Percentiles rank a stretch among this genome's conserved stretches.
These are phyloP conservation scores for Barnettozyma siamensis DNA, from an alignment of 805 yeast genomes.

Conservation along the genomic window DNA sequence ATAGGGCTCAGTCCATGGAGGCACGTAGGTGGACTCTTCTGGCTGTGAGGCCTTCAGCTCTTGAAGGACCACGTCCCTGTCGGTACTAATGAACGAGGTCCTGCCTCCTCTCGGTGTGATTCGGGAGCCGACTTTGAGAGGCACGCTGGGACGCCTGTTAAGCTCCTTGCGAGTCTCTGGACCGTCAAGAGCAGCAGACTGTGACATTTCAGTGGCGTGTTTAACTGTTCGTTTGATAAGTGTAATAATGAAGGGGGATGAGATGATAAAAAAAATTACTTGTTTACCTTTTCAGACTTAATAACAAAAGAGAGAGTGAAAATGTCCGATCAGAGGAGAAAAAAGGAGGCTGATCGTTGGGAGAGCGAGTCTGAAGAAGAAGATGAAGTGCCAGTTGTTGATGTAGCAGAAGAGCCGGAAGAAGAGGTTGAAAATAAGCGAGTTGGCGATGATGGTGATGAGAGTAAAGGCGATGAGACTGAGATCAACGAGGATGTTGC, in stretches of 20 bases:
- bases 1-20: slow-evolving; percentile 88
- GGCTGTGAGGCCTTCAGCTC: no score
- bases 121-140: slow-evolving; percentile 11
- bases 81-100: slow-evolving; percentile 12
- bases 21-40: no score
- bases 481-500: slow-evolving; percentile 20
- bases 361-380: slow-evolving; percentile 11
- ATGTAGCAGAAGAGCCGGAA: neutral
- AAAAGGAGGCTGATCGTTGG: slow-evolving; percentile 18
- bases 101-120: slow-evolving; percentile 11
- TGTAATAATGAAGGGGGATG: no score
- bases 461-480: neutral
- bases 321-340: slow-evolving; percentile 7
- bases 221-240: neutral
- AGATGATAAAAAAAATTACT: no score
- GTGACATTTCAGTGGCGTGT: neutral
- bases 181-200: neutral
- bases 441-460: neutral
- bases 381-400: neutral
- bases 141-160: neutral
- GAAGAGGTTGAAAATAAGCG: neutral
- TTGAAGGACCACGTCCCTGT: neutral
- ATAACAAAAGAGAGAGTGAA: neutral
- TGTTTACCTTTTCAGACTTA: neutral
- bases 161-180: neutral